A percentile compares a stretch with the other conserved stretches of the same genome.
phyloP scores from a whole-genome alignment of 2,329 filamentous ascomycete species.

The Talaromyces piceae region DNA sequence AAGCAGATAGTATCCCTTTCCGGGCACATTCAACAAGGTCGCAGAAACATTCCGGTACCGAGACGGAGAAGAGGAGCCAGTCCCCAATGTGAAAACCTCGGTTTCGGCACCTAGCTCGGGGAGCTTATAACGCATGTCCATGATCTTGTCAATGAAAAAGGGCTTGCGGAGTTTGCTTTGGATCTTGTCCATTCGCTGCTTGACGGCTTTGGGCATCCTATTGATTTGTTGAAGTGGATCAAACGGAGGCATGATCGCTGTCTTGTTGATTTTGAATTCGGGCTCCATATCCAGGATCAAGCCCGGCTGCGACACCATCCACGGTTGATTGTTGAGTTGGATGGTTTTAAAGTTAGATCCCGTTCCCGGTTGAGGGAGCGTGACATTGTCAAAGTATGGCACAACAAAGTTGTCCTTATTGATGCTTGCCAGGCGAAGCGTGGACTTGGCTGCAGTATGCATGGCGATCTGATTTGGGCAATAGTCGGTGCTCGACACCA shows the following conservation, averaged over 20 bases:
- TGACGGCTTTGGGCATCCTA: constrained; percentile 23
- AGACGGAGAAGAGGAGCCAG: constrained; percentile 81
- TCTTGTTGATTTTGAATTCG: constrained; percentile 29
- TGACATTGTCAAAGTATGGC: constrained; percentile 57
- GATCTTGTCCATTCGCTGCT: constrained; percentile 23
- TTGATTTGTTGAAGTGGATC: constrained; percentile 14
- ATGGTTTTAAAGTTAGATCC: constrained; percentile 13
- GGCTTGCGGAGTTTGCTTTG: constrained; percentile 20
- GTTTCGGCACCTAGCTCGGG: constrained; percentile 57
- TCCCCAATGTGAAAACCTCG: constrained; percentile 81
- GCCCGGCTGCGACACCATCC: constrained; percentile 8
- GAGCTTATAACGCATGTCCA: constrained; percentile 54
- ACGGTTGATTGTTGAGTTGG: not conserved
- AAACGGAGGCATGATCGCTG: constrained; percentile 22
- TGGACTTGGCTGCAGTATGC: constrained; percentile 57
- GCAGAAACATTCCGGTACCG: constrained; percentile 94
- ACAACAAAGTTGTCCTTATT: constrained; percentile 67
- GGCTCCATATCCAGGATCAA: constrained; percentile 32
- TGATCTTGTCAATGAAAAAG: constrained; percentile 24
- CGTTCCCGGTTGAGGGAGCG: constrained; percentile 32
- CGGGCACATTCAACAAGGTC: constrained; percentile 76
- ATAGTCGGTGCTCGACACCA: constrained; percentile 66
- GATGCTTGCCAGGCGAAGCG: constrained; percentile 62
- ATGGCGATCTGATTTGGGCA: constrained; percentile 70
- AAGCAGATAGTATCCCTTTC: constrained; percentile 78